Base-by-base conservation (phyloP, 192 early-diverging fungal species). In the Umbelopsis vinacea region DNA sequence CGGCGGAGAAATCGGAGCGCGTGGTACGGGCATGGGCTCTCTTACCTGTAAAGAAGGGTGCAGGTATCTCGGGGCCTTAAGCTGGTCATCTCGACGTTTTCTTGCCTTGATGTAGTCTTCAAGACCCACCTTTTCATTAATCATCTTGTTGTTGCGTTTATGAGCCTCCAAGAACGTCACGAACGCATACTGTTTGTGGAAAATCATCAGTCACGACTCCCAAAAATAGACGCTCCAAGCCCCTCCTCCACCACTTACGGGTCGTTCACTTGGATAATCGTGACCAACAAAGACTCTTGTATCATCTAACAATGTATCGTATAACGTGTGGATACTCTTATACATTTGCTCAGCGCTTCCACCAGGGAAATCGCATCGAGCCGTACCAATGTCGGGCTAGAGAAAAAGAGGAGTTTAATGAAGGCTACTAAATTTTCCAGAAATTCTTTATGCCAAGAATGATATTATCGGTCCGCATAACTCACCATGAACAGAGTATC, bases 401-500 rank as follows among this genome's bases (percentile, higher is more conserved):
- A 40, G 23, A 69, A 33, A 48, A 33, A 48, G 22, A 8, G 33
- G 57, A 38, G 17, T 33, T 50, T 24, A 69, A 29, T 29, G 29
- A 29, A 3, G 29, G 29, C 29, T 29, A 3, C 29, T 50, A n/a
- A 19, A 15, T 47, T 29, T 46, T 48, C 46, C 69, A 70, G 47
- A 63, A 70, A 66, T 52, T 22, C 24, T 24, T 26, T 38, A 46
- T 69, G 66, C 29, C 37, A 50, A 50, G 29, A 8, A 40, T 22
- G 35, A 1, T 17, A 29, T 19, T 46, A 17, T 15, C 9, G 21
- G 9, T 22, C 29, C 29, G 17, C 14, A 17, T 43, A 40, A 24
- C 38, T 72, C 69, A 77, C 76, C 76, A 78, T 78, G 66, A 78
- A 78, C 24, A 78, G 33, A 5, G 76, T 78, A 68, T 78, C 76